These are phyloP conservation scores for Capsicum pubescens DNA, from an alignment of 257 asterid species.

Conservation along the genomic window DNA sequence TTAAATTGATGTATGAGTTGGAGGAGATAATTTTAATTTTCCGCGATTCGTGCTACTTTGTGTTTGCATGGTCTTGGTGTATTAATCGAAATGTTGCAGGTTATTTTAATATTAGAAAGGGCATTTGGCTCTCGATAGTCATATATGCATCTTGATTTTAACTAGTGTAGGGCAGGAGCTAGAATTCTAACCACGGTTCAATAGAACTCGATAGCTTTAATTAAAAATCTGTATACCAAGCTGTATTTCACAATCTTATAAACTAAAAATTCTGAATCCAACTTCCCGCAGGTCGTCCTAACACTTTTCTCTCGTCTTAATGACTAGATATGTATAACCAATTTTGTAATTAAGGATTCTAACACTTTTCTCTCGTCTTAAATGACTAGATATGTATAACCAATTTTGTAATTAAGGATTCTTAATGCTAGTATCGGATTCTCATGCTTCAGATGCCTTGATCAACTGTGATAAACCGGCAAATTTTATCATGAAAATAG, in stretches of 20 bases:
- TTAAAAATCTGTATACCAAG: background rate
- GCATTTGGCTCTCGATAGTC: background rate
- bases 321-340: too few relatives aligned
- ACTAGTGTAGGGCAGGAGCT: background rate
- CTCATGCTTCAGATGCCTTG: too few relatives aligned
- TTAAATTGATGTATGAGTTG: background rate
- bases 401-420: too few relatives aligned
- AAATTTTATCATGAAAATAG: background rate
- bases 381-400: too few relatives aligned
- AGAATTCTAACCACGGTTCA: background rate
- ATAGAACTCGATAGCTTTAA: background rate
- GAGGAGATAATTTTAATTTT: background rate
- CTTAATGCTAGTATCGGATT: too few relatives aligned
- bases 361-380: too few relatives aligned
- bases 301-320: too few relatives aligned
- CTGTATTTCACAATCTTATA: background rate
- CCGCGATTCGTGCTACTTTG: background rate
- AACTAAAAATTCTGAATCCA: background rate
- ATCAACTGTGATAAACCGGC: background rate
- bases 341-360: too few relatives aligned
- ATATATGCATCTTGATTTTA: slow-evolving; percentile 2
- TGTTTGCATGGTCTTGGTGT: slow-evolving; percentile 13
- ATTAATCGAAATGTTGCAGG: background rate
- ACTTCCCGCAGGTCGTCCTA: too few relatives aligned
- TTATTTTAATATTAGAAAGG: background rate